Base-by-base conservation (phyloP, 164 flowering plant genomes). In the Macadamia integrifolia region DNA sequence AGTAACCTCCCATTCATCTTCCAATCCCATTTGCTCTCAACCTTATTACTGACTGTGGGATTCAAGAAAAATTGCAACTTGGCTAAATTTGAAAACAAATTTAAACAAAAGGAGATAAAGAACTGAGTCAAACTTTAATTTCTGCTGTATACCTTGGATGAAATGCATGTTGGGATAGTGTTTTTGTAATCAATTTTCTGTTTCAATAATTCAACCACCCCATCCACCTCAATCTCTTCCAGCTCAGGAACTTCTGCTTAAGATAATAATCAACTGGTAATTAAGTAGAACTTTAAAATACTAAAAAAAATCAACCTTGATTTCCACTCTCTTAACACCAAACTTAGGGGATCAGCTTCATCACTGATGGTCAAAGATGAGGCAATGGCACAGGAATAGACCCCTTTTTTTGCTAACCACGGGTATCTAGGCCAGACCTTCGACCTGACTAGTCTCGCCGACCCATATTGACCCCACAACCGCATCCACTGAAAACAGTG, bases 141-240 rank as follows among this genome's bases (percentile, higher is more conserved):
- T 6, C 6, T 55, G n/a, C 9, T 48, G 29, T 29, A 44, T 75
- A 78, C 81, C 78, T 78, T 67, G 72, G 93, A 81, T 75, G 97
- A 74, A 65, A 84, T 35, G 66, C 90, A 89, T 46, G 78, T 78
- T 65, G 96, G 97, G 18, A 65, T 62, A 53, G 69, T 44, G 28
- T 57, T 44, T 9, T 67, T 71, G 10, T 61, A 71, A 66, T 86
- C 84, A 68, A 70, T 80, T 23, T 70, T 80, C 75, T 80, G 81
- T 78, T 85, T 86, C 77, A 91, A 66, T 17, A 71, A 72, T 32
- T 86, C 83, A 15, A 85, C 65, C 61, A 85, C 76, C 42, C 58
- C 69, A 53, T 91, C 94, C 18, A 87, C 80, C 68, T 91, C 92
- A 29, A 70, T 70, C 74, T 85, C 91, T 76, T 83, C 87, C 23